These are phyloP conservation scores for Astrocystis sublimbata DNA, from an alignment of 495 filamentous ascomycete genomes.

Conservation along the genomic window DNA sequence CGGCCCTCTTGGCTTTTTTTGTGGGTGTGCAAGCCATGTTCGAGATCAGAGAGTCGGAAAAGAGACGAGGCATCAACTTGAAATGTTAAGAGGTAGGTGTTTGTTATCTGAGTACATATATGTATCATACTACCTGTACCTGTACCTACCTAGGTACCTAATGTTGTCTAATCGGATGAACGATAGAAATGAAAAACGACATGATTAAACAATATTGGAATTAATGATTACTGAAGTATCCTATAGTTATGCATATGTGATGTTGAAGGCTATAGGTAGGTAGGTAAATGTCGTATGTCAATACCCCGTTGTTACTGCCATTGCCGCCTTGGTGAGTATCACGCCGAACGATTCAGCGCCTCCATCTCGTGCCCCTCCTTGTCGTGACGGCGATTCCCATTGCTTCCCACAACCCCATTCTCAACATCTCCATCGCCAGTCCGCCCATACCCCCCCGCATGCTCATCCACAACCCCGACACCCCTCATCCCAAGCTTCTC, in stretches of 20 bases:
- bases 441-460: not conserved
- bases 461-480: slow-evolving; percentile 39
- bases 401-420: not conserved
- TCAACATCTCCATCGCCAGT: not conserved
- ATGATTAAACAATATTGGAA: no score
- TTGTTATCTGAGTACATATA: not conserved
- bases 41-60: slow-evolving; percentile 84
- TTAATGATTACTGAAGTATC: no score
- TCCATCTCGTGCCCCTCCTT: slow-evolving; percentile 1
- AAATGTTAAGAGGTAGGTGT: slow-evolving; percentile 67
- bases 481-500: slow-evolving; percentile 48
- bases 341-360: not conserved
- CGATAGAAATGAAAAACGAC: not conserved
- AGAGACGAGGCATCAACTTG: slow-evolving; percentile 75
- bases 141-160: not conserved
- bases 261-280: no score
- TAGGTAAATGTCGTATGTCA: no score
- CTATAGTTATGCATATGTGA: no score
- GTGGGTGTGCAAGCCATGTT: slow-evolving; percentile 94
- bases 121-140: not conserved
- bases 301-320: not conserved
- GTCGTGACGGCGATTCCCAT: not conserved
- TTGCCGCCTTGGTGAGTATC: not conserved
- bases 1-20: slow-evolving; percentile 77
- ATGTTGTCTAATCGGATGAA: not conserved